Evolutionary conservation across 1,284 basidiomycete genomes (phyloP).

Genomic region (Cutaneotrichosporon cyanovorans): DNA sequence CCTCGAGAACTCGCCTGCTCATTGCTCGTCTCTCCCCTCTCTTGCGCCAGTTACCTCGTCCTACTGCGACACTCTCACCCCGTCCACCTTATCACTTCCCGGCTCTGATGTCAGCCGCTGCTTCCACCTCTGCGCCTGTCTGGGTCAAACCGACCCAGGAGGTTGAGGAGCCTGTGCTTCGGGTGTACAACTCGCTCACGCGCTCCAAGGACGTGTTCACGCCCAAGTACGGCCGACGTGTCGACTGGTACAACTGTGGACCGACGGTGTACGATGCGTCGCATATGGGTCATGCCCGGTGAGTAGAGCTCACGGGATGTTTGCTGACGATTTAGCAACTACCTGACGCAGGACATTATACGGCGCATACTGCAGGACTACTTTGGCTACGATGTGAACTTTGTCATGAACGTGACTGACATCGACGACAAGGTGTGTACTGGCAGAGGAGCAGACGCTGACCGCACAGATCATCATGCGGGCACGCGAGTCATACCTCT

Average conservation of each 20-base stretch:
- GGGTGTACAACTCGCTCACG: constrained; percentile 91
- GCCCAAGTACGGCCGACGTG: constrained; percentile 67
- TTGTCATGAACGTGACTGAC: constrained; percentile 99
- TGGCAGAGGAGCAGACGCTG: background rate
- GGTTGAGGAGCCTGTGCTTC: constrained; percentile 51
- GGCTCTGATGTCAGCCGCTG: constrained; percentile 20
- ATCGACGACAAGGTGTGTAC: constrained; percentile 91
- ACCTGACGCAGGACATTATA: constrained; percentile 94
- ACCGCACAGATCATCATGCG: constrained; percentile 71
- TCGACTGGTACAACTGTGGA: constrained; percentile 99
- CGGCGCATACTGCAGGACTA: constrained; percentile 90
- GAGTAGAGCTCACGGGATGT: constrained; percentile 19
- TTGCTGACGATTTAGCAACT: constrained; percentile 60
- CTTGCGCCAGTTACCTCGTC: background rate
- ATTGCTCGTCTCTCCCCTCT: background rate
- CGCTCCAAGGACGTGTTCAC: constrained; percentile 84
- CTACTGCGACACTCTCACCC: background rate
- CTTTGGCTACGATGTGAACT: constrained; percentile 95
- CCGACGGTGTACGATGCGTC: constrained; percentile 99
- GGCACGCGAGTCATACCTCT: constrained; percentile 75
- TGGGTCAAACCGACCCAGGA: constrained; percentile 38
- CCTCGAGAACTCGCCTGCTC: background rate
- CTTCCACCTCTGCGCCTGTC: constrained; percentile 33
- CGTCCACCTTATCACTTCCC: background rate
- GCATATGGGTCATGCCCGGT: constrained; percentile 99